These are phyloP conservation scores for Magnusiomyces sp. DNA, from an alignment of 1,139 yeast genomes.

Conservation along the genomic window DNA sequence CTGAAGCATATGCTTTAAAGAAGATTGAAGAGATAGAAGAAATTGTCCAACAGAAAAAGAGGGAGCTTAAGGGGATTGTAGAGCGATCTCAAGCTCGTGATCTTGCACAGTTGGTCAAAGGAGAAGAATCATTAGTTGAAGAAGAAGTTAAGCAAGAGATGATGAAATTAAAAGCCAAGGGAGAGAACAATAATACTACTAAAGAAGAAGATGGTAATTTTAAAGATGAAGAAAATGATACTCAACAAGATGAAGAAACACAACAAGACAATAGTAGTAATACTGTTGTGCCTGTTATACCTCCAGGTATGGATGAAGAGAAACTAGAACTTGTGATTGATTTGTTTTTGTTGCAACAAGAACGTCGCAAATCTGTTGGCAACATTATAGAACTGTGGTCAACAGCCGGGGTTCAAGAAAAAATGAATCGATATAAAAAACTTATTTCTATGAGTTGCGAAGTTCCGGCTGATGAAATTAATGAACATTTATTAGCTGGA, in stretches of 20 bases:
- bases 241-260: too few relatives aligned
- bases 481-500: neutral
- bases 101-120: slow-evolving; percentile 41
- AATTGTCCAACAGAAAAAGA: neutral
- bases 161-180: too few relatives aligned
- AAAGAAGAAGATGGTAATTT: too few relatives aligned
- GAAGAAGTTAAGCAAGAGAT: slow-evolving; percentile 22
- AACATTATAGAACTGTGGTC: slow-evolving; percentile 44
- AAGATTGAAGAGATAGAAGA: neutral
- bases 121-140: slow-evolving; percentile 37
- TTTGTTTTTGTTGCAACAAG: slow-evolving; percentile 40
- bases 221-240: too few relatives aligned
- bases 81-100: slow-evolving; percentile 51
- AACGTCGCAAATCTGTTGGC: slow-evolving; percentile 38
- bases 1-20: too few relatives aligned
- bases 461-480: slow-evolving; percentile 25
- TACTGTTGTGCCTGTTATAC: too few relatives aligned
- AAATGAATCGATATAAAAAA: slow-evolving; percentile 74
- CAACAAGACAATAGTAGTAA: too few relatives aligned
- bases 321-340: slow-evolving; percentile 32
- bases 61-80: slow-evolving; percentile 36
- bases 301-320: slow-evolving; percentile 18
- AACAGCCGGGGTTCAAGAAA: slow-evolving; percentile 41
- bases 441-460: slow-evolving; percentile 80
- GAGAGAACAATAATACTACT: too few relatives aligned